Base-by-base conservation (phyloP, 306 rosid species). In the Cyamopsis tetragonoloba region DNA sequence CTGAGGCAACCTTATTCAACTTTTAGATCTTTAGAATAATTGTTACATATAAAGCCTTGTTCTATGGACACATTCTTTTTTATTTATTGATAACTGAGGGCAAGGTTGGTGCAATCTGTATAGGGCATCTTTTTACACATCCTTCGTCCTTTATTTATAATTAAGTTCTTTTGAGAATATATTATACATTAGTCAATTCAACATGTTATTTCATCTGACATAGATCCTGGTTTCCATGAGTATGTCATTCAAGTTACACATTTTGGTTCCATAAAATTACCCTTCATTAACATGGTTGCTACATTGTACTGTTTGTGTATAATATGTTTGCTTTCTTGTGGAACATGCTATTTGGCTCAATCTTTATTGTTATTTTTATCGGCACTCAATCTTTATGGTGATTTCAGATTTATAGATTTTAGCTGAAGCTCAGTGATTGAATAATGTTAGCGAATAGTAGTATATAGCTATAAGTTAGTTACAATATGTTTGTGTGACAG, bases 401-500 rank as follows among this genome's bases (percentile, higher is more conserved):
- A 32, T 41, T 19, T 46, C 49, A 60, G 64, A 50, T 59, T 44
- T 48, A 38, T 47, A 53, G 73, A 75, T 75, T 53, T 71, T 47
- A 15, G 32, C 73, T 74, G 80, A 74, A 69, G 54, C 70, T 74
- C 73, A 72, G 39, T 74, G 64, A 44, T 81, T n/a, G n/a, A n/a
- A n/a, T n/a, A n/a, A n/a, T n/a, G n/a, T n/a, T n/a, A n/a, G n/a
- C n/a, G n/a, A n/a, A n/a, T n/a, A n/a, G n/a, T n/a, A n/a, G n/a
- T n/a, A n/a, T n/a, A n/a, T n/a, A n/a, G n/a, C n/a, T n/a, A n/a
- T n/a, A n/a, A n/a, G n/a, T n/a, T n/a, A n/a, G n/a, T n/a, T n/a
- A n/a, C n/a, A n/a, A n/a, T n/a, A n/a, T n/a, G n/a, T n/a, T n/a
- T n/a, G n/a, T n/a, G n/a, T n/a, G n/a, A n/a, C n/a, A n/a, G n/a